Base-by-base conservation (phyloP, 148 eudicot genomes). In the Camellia lanceoleosa region DNA sequence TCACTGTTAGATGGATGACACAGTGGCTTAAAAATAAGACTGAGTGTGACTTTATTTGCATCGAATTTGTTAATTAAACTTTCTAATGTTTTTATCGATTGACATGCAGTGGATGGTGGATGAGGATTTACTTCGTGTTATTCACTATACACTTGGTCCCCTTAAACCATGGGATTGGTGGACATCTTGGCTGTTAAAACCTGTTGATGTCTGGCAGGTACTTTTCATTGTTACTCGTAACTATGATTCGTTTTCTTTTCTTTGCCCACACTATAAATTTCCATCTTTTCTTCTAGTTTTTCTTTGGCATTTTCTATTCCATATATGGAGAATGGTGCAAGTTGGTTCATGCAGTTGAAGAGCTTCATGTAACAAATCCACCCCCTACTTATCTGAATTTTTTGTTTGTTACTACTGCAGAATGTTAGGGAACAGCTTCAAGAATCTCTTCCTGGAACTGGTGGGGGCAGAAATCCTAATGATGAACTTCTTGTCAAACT, bases 141-240 rank as follows among this genome's bases (percentile, higher is more conserved):
- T 96, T 81, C 99, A 96, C 78, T 96, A 96, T 84, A 96, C 99
- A 49, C 97, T 96, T 72, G 99, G 99, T 20, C 99, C 99, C 58
- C 91, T 96, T 70, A 96, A 96, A 82, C 99, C 99, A 76, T 96
- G 99, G 99, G 99, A 96, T 85, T 96, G 99, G 99, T 96, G 98
- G 98, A 93, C 98, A 71, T 89, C 97, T 73, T 96, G 99, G 99
- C 92, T 96, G 78, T 87, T 96, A 78, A 96, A 93, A 69, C 99
- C 99, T 77, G 99, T 96, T 78, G 99, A 96, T 83, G 91, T 87
- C 73, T 96, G 99, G 99, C 99, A 96, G 99, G 99, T 96, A 89
- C 15, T 19, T 44, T 55, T 46, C 19, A 60, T 13, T 73, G 56
- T 74, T 49, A 5, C n/a, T 42, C 62, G 18, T 30, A 56, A 30